A percentile compares a stretch with the other conserved stretches of the same genome.
Evolutionary conservation across 2,329 filamentous ascomycete genomes (phyloP).

Genomic region (Colletotrichum musicola): DNA sequence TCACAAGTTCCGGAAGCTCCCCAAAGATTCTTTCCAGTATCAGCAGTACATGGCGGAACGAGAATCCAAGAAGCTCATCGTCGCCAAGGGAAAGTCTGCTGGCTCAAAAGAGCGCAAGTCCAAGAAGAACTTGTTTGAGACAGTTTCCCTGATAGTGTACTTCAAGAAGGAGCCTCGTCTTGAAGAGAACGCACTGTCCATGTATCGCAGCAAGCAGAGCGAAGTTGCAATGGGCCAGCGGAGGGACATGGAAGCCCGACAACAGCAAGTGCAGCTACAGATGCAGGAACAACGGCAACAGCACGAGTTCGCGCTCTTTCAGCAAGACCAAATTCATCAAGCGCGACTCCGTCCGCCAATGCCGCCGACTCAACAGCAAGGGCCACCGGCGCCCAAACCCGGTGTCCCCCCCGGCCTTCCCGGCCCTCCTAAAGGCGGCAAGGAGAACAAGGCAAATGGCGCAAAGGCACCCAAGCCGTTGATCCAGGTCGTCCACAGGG

Average conservation of each 20-base stretch:
- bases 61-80: conserved; percentile 23
- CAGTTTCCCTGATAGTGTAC: conserved; percentile 58
- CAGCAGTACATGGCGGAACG: conserved; percentile 23
- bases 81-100: conserved; percentile 11
- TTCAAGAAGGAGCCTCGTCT: conserved; percentile 56
- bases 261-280: conserved; percentile 25
- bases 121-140: conserved; percentile 50
- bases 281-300: conserved; percentile 11
- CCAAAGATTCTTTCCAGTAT: conserved; percentile 37
- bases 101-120: conserved; percentile 43
- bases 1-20: conserved; percentile 49
- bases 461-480: not conserved
- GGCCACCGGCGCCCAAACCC: not conserved
- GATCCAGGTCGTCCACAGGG: conserved; percentile 25
- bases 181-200: conserved; percentile 46
- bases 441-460: conserved; percentile 1
- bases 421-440: not conserved
- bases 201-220: conserved; percentile 40
- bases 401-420: not conserved
- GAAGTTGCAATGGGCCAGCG: conserved; percentile 24
- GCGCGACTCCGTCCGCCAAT: conserved; percentile 8
- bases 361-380: not conserved
- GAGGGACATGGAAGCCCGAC: conserved; percentile 37
- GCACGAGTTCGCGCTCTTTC: not conserved
- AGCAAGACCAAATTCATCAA: conserved; percentile 13